Evolutionary conservation across 441 rosid genomes (phyloP).

Genomic region (Macaranga tanarius): DNA sequence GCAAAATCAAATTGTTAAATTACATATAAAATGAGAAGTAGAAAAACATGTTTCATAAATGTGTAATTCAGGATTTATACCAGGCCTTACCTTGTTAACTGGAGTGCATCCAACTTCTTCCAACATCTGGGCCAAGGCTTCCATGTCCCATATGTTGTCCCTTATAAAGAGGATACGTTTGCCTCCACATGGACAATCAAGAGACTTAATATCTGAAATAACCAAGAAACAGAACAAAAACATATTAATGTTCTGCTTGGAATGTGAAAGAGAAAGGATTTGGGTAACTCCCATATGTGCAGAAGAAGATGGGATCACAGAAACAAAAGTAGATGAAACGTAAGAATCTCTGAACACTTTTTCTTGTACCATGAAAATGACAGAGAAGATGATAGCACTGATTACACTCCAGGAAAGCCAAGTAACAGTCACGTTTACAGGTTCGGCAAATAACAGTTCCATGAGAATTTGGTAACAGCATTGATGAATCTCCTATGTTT

Average conservation of each 20-base stretch:
- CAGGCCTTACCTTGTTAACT: neutral
- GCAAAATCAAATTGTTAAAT: neutral
- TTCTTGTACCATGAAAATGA: slow-evolving; percentile 42
- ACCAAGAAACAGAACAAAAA: neutral
- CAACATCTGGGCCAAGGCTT: slow-evolving; percentile 28
- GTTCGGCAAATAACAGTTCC: slow-evolving; percentile 39
- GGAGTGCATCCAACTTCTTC: slow-evolving; percentile 18
- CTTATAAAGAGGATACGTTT: slow-evolving; percentile 27
- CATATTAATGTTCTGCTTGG: neutral
- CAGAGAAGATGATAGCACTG: slow-evolving; percentile 27
- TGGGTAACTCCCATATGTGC: neutral
- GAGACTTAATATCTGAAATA: slow-evolving; percentile 28
- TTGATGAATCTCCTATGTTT: slow-evolving; percentile 20
- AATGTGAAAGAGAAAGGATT: neutral
- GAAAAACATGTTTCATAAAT: neutral
- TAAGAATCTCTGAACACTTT: neutral
- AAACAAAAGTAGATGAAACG: neutral
- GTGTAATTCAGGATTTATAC: neutral
- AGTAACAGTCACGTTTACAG: slow-evolving; percentile 49
- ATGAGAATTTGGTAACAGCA: slow-evolving; percentile 20
- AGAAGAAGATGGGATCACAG: neutral
- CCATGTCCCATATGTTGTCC: slow-evolving; percentile 28
- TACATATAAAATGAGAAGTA: neutral
- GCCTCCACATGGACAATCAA: slow-evolving; percentile 32
- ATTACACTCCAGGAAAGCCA: slow-evolving; percentile 37